Evolutionary conservation across 129 eudicot species (phyloP), one percentile per base, ranked within the genome.

Genomic region (sunflower (Helianthus annuus)): DNA sequence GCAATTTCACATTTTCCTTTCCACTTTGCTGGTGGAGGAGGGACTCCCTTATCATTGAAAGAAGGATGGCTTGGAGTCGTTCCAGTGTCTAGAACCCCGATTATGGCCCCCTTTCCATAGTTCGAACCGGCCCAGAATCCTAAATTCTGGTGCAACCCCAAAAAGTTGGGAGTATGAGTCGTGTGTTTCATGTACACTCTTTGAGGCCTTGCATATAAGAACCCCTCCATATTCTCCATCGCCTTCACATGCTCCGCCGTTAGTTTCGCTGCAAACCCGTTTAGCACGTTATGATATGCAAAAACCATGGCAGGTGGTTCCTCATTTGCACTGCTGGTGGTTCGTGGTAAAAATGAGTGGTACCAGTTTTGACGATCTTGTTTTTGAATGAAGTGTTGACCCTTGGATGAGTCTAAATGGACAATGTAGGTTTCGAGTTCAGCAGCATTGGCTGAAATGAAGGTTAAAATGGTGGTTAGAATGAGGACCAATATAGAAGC

Each of bases 11-110:
- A 90, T 70, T 78, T 74, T 11, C 93, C 94, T 60, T 87, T 90
- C 97, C 97, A 90, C 61, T 85, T 87, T 1, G 81, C 78, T 0
- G 97, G 94, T 14, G 97, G 97, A 40, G 97, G 88, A 8, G 87
- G 81, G 81, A 90, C 70, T 9, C 86, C 85, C 0, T 64, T 46
- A 54, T 87, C 94, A 11, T 46, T 66, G 42, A 90, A 90, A 6
- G 93, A 90, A 14, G 96, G 96, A 48, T 90, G 96, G 12, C 48
- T 53, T 0, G 94, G 94, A 10, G 76, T 48, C 10, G 87, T 77
- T 38, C 97, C 94, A 1, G 83, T 55, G 70, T 90, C 97, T 10
- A 90, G 14, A 45, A 90, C 62, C 3, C 96, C 93, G 4, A 90
- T 83, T n/a, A 90, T 83, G 1, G 83, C 79, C 2, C 93, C 91